A percentile compares a stretch with the other conserved stretches of the same genome.
Evolutionary conservation across 2,329 filamentous ascomycete species (phyloP).

Genomic region (Graphilbum fragrans): DNA sequence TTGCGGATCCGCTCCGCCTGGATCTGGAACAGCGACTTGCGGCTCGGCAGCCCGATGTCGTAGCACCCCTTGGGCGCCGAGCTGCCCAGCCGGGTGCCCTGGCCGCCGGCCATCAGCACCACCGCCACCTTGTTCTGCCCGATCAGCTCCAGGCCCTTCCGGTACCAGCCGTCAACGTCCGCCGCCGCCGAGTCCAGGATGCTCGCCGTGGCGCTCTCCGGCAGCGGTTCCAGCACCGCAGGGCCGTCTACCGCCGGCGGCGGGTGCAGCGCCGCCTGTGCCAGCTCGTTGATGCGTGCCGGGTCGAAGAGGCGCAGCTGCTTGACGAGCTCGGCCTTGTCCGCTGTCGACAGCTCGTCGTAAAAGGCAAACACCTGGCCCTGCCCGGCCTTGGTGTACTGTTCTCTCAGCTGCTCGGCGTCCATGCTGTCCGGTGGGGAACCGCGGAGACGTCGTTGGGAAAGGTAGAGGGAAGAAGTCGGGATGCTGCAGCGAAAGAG

Average conservation of each 20-base stretch:
- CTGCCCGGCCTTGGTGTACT: constrained; percentile 64
- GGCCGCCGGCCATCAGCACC: constrained; percentile 92
- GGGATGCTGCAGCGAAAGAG: no score
- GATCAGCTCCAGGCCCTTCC: constrained; percentile 68
- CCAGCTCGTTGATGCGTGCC: constrained; percentile 75
- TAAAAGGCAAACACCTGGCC: constrained; percentile 81
- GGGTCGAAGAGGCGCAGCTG: constrained; percentile 79
- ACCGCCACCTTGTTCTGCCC: constrained; percentile 67
- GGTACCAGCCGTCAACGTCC: constrained; percentile 76
- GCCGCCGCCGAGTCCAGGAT: constrained; percentile 76
- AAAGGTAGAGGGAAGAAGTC: background rate
- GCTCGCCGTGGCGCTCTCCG: constrained; percentile 74
- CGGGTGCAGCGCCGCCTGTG: constrained; percentile 69
- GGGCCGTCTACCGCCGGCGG: constrained; percentile 45
- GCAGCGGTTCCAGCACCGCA: constrained; percentile 68
- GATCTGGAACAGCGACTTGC: constrained; percentile 94
- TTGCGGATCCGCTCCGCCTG: constrained; percentile 90
- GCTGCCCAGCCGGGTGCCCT: constrained; percentile 89
- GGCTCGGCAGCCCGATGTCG: constrained; percentile 84
- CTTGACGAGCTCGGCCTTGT: constrained; percentile 68
- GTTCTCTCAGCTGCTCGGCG: constrained; percentile 54
- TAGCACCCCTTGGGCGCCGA: constrained; percentile 96
- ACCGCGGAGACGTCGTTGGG: constrained; percentile 1
- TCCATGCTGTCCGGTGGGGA: constrained; percentile 18
- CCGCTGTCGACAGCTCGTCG: constrained; percentile 59